A percentile compares a stretch with the other conserved stretches of the same genome.
These are phyloP conservation scores for Gracilaria vermiculophylla DNA, from an alignment of 23 red algal genomes.

Conservation along the genomic window DNA sequence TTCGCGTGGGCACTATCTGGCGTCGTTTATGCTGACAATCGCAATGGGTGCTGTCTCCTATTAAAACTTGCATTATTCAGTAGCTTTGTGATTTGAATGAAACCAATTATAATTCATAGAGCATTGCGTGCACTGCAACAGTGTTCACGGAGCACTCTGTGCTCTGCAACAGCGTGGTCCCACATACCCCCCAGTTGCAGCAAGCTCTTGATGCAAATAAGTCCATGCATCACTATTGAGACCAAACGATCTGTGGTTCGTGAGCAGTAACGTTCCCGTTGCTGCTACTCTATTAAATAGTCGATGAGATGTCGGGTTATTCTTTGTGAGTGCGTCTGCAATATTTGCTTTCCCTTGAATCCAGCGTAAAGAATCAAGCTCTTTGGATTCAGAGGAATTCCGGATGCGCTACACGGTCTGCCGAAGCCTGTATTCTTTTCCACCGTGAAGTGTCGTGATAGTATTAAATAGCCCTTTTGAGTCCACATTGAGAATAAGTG, in stretches of 20 bases:
- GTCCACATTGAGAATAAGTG: background rate
- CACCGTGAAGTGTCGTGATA: slow-evolving; percentile 19
- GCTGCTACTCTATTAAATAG: background rate
- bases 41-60: no score
- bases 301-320: background rate
- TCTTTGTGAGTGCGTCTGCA: slow-evolving; percentile 8
- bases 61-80: no score
- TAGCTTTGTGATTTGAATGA: no score
- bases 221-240: background rate
- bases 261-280: background rate
- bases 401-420: slow-evolving; percentile 19
- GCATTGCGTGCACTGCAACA: no score
- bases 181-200: slow-evolving; percentile 1
- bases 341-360: slow-evolving; percentile 17
- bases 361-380: background rate
- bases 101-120: no score
- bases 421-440: background rate
- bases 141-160: no score
- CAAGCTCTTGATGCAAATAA: background rate
- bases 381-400: slow-evolving; percentile 3
- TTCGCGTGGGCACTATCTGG: no score
- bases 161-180: no score
- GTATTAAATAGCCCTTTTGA: slow-evolving; percentile 29
- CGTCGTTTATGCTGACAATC: no score
- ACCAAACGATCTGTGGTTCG: background rate